Percentiles rank a stretch among this genome's conserved stretches.
These are phyloP conservation scores for Backusella tuberculispora DNA, from an alignment of 192 early-diverging fungal genomes.

Conservation along the genomic window DNA sequence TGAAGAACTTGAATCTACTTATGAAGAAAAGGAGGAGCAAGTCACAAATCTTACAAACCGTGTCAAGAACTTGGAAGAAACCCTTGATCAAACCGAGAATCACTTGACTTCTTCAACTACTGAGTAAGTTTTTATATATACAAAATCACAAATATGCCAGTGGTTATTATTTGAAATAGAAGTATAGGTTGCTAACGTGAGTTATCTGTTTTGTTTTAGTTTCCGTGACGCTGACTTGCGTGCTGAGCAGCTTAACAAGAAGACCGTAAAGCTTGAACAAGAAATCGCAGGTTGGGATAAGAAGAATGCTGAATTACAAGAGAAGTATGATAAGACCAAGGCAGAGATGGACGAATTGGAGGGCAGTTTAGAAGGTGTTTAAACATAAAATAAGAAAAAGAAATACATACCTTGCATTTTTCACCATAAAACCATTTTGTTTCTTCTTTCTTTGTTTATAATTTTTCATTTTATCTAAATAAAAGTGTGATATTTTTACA, in stretches of 20 bases:
- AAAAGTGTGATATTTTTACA: neutral
- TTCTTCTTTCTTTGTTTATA: neutral
- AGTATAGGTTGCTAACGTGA: neutral
- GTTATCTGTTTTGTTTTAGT: neutral
- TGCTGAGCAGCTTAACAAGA: slow-evolving; percentile 85
- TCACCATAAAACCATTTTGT: neutral
- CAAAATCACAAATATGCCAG: neutral
- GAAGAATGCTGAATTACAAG: slow-evolving; percentile 73
- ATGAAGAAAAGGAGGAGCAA: slow-evolving; percentile 48
- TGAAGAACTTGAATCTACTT: slow-evolving; percentile 50
- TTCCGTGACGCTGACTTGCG: slow-evolving; percentile 71
- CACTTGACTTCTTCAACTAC: slow-evolving; percentile 32
- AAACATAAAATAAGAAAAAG: slow-evolving; percentile 32
- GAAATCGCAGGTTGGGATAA: slow-evolving; percentile 74
- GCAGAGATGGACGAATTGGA: slow-evolving; percentile 79
- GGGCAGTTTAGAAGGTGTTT: slow-evolving; percentile 78
- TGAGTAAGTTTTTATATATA: slow-evolving; percentile 30
- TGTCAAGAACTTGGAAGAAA: slow-evolving; percentile 40
- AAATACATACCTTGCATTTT: neutral
- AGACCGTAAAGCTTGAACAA: slow-evolving; percentile 76
- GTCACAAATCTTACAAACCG: slow-evolving; percentile 34
- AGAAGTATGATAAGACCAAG: slow-evolving; percentile 73
- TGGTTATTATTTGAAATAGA: neutral
- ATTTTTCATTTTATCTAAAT: neutral
- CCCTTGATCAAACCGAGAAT: slow-evolving; percentile 33